A percentile compares a stretch with the other conserved stretches of the same genome.
phyloP scores from a whole-genome alignment of 768 basidiomycete genomes.

The Trametes cubensis region DNA sequence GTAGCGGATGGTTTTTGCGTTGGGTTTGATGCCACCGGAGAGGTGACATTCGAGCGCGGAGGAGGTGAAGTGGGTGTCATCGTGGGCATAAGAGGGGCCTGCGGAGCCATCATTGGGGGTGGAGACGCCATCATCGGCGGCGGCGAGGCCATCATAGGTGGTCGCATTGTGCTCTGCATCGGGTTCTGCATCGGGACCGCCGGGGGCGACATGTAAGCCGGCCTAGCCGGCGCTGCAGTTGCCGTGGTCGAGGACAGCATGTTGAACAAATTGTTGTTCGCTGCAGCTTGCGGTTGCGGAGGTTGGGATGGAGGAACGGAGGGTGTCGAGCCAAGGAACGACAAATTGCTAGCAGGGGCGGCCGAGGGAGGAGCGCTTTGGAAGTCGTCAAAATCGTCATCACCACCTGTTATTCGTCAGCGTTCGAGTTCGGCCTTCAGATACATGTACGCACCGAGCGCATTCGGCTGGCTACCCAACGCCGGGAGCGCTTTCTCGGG shows the following conservation, averaged over 20 bases:
- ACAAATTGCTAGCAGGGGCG: background rate
- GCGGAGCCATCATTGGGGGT: constrained; percentile 7
- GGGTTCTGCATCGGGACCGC: constrained; percentile 24
- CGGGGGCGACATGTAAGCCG: constrained; percentile 26
- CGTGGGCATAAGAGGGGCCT: constrained; percentile 15
- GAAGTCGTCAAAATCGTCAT: constrained; percentile 89
- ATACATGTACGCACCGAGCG: constrained; percentile 13
- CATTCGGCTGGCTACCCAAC: constrained; percentile 33
- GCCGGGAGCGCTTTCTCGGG: constrained; percentile 57
- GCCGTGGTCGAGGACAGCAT: constrained; percentile 14
- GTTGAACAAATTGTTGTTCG: constrained; percentile 23
- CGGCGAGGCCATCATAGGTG: constrained; percentile 13
- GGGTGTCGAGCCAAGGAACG: constrained; percentile 18
- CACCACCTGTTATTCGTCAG: constrained; percentile 35
- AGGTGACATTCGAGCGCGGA: constrained; percentile 28
- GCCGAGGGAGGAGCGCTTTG: constrained; percentile 64
- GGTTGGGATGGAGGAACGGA: constrained; percentile 1
- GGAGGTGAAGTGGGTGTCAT: constrained; percentile 34
- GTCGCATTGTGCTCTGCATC: constrained; percentile 20
- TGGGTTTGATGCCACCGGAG: constrained; percentile 20
- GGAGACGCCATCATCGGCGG: constrained; percentile 18
- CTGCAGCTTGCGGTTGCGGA: constrained; percentile 16
- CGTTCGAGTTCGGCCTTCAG: background rate
- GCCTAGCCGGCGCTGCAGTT: background rate
- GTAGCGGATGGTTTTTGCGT: constrained; percentile 40